phyloP scores from a whole-genome alignment of 805 yeast species.

The Yarrowia sp. region DNA sequence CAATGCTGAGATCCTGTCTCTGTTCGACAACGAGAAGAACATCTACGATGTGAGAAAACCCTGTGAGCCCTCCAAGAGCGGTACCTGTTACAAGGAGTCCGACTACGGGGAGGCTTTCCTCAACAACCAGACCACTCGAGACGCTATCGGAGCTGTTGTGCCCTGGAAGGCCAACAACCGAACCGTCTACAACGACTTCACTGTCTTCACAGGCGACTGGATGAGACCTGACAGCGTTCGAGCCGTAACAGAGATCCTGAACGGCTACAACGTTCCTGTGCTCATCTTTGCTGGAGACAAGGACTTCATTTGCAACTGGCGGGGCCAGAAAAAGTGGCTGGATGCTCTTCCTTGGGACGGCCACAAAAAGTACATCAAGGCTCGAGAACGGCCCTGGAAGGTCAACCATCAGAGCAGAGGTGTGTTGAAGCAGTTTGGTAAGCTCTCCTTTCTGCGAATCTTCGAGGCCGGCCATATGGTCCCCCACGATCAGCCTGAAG shows the following conservation, averaged over 20 bases:
- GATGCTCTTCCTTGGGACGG: conserved; percentile 71
- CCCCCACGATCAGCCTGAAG: conserved; percentile 84
- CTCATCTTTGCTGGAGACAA: conserved; percentile 93
- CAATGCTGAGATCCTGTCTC: conserved; percentile 41
- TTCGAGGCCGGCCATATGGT: conserved; percentile 93
- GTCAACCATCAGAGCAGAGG: conserved; percentile 61
- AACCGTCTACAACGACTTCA: conserved; percentile 29
- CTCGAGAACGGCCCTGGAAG: conserved; percentile 53
- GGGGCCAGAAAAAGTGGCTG: conserved; percentile 87
- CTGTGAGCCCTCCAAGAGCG: conserved; percentile 15
- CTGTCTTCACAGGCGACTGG: conserved; percentile 67
- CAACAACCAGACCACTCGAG: conserved; percentile 12
- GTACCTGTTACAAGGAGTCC: conserved; percentile 12
- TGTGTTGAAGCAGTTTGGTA: conserved; percentile 68
- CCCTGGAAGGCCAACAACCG: conserved; percentile 27
- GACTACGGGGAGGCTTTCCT: conserved; percentile 17
- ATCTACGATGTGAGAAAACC: conserved; percentile 20
- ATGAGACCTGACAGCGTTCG: conserved; percentile 65
- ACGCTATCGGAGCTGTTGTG: conserved; percentile 29
- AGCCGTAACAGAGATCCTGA: conserved; percentile 64
- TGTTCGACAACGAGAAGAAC: conserved; percentile 1
- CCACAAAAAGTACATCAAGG: conserved; percentile 56
- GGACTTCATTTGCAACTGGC: conserved; percentile 92
- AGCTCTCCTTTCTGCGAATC: conserved; percentile 78
- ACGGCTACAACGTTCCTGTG: conserved; percentile 70